Percentiles rank a stretch among this genome's conserved stretches.
Evolutionary conservation across 257 asterid genomes (phyloP).

Genomic region (Verbena officinalis): DNA sequence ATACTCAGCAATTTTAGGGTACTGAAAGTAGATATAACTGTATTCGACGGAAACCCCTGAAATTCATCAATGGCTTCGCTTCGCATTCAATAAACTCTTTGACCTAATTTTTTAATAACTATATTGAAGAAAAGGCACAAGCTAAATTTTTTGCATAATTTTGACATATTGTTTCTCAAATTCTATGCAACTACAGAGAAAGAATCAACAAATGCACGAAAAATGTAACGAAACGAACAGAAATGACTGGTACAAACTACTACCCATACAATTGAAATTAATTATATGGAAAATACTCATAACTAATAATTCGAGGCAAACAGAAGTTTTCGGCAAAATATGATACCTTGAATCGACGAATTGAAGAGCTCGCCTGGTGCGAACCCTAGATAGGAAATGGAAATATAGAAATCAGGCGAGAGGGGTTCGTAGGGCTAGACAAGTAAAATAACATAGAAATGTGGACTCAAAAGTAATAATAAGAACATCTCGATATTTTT

Average conservation of each 20-base stretch:
- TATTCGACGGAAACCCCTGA: not conserved
- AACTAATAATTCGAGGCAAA: slow-evolving; percentile 1
- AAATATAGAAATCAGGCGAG: not conserved
- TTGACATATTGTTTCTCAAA: not conserved
- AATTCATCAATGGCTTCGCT: not conserved
- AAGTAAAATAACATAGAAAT: not conserved
- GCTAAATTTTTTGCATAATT: slow-evolving; percentile 15
- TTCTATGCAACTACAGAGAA: not conserved
- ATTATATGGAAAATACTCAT: not conserved
- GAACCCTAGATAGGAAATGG: slow-evolving; percentile 36
- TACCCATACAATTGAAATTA: not conserved
- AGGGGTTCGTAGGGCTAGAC: not conserved
- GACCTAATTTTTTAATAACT: not conserved
- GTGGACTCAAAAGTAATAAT: not conserved
- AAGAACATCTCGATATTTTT: not conserved
- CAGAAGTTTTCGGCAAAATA: not conserved
- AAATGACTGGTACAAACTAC: slow-evolving; percentile 14
- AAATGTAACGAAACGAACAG: not conserved
- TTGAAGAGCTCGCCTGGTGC: slow-evolving; percentile 21
- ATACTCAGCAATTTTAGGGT: not conserved
- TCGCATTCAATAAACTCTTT: not conserved
- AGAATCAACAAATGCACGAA: slow-evolving; percentile 11
- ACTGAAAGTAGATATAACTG: slow-evolving; percentile 1
- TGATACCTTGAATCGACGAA: slow-evolving; percentile 32
- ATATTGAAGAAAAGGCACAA: slow-evolving; percentile 8